A percentile compares a stretch with the other conserved stretches of the same genome.
Evolutionary conservation across 2,329 filamentous ascomycete species (phyloP).

Genomic region (Pyrenophora graminea): DNA sequence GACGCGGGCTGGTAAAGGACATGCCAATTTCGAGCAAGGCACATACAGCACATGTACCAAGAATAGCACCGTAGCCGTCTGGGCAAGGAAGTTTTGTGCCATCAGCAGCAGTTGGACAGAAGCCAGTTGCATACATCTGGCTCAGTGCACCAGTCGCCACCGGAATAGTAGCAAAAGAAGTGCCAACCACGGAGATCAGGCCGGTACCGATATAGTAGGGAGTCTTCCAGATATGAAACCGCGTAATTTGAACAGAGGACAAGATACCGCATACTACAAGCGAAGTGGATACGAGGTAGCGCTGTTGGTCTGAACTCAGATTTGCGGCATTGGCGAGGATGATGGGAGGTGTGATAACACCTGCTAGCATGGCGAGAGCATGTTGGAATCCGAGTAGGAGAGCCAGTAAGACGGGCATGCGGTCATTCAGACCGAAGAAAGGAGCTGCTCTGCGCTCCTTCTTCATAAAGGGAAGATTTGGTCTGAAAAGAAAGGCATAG

Average conservation of each 20-base stretch:
- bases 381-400: conserved; percentile 79
- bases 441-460: conserved; percentile 64
- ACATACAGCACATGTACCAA: conserved; percentile 64
- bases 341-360: conserved; percentile 76
- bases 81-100: conserved; percentile 75
- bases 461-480: conserved; percentile 80
- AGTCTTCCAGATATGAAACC: conserved; percentile 71
- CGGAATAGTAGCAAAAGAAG: conserved; percentile 76
- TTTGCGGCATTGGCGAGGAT: conserved; percentile 71
- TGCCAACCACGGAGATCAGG: conserved; percentile 76
- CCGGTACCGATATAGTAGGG: conserved; percentile 70
- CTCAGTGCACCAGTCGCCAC: conserved; percentile 71
- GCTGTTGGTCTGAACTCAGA: conserved; percentile 62
- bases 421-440: conserved; percentile 83
- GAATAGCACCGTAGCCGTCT: conserved; percentile 73
- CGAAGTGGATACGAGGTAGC: conserved; percentile 79
- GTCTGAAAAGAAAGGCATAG: conserved; percentile 85
- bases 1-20: conserved; percentile 71
- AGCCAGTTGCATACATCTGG: conserved; percentile 79
- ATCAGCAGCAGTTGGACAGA: conserved; percentile 62
- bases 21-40: conserved; percentile 69
- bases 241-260: conserved; percentile 75
- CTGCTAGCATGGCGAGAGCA: conserved; percentile 70
- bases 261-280: conserved; percentile 79
- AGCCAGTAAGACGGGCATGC: conserved; percentile 74